Evolutionary conservation across 371 early-diverging fungal species (phyloP).

Genomic region (Choanephora cucurbitarum): DNA sequence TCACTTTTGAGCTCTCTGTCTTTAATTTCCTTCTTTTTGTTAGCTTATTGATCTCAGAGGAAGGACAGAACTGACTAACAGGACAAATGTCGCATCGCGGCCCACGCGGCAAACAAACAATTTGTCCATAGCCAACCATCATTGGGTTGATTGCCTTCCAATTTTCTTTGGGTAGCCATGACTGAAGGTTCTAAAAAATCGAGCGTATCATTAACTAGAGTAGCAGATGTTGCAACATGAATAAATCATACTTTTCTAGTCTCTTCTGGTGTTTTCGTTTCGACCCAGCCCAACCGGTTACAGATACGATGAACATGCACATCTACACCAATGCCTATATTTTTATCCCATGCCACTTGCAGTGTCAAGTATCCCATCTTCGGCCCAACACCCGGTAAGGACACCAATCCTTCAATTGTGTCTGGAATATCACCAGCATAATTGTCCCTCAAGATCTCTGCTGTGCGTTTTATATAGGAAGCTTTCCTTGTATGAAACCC

Average conservation of each 20-base stretch:
- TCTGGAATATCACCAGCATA: conserved; percentile 88
- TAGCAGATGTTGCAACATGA: too few species aligned
- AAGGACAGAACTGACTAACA: conserved; percentile 74
- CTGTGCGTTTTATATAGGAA: conserved; percentile 73
- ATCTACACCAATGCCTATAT: conserved; percentile 97
- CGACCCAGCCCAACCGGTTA: conserved; percentile 90
- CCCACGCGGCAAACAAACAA: conserved; percentile 74
- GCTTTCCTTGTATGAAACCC: conserved; percentile 94
- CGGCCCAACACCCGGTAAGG: conserved; percentile 96
- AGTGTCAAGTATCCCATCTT: conserved; percentile 93
- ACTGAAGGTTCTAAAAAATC: conserved; percentile 62
- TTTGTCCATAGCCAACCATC: conserved; percentile 97
- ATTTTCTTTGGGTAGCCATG: conserved; percentile 83
- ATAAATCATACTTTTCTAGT: conserved; percentile 64
- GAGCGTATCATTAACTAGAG: too few species aligned
- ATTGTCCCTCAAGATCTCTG: conserved; percentile 70
- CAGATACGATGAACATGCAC: conserved; percentile 96
- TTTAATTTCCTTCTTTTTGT: conserved; percentile 13
- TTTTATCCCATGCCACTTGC: conserved; percentile 87
- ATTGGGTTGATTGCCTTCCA: conserved; percentile 92
- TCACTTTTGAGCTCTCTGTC: conserved; percentile 8
- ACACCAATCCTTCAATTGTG: conserved; percentile 74
- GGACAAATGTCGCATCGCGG: conserved; percentile 90
- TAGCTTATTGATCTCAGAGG: conserved; percentile 35
- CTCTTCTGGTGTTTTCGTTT: conserved; percentile 78